Conservation (phyloP, 768 basidiomycete genomes). For the Trametes meyenii region DNA sequence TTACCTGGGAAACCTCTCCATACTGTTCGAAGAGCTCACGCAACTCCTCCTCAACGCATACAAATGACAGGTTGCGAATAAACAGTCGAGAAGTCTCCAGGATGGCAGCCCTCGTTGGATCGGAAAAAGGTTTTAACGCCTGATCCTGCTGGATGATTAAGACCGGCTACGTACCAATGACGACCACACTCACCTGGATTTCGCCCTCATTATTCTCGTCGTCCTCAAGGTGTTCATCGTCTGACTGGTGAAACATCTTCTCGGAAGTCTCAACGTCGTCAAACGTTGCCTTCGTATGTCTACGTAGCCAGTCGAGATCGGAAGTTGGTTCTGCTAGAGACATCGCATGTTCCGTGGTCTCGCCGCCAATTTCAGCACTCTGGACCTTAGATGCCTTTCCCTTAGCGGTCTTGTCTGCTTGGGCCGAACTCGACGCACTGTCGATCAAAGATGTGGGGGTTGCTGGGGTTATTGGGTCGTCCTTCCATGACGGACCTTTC, state of each 20-base stretch:
- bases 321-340: slow-evolving; percentile 46
- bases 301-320: slow-evolving; percentile 77
- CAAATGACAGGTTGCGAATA: slow-evolving; percentile 92
- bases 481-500: slow-evolving; percentile 67
- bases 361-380: background rate
- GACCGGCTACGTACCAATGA: background rate
- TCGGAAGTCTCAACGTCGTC: slow-evolving; percentile 37
- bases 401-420: slow-evolving; percentile 29
- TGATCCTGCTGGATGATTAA: background rate
- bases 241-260: slow-evolving; percentile 64
- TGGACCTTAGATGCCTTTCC: background rate
- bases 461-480: slow-evolving; percentile 41
- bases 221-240: slow-evolving; percentile 45
- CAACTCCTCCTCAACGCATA: slow-evolving; percentile 75
- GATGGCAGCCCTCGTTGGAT: slow-evolving; percentile 51
- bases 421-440: slow-evolving; percentile 13
- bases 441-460: background rate
- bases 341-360: slow-evolving; percentile 23
- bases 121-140: slow-evolving; percentile 1
- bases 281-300: slow-evolving; percentile 55
- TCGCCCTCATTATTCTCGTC: background rate
- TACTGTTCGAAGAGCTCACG: slow-evolving; percentile 62
- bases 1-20: slow-evolving; percentile 79
- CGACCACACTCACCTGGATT: background rate
- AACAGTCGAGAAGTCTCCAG: slow-evolving; percentile 81